Conservation (phyloP, 163 green algal genomes). For the Trebouxiophyceae sp. region DNA sequence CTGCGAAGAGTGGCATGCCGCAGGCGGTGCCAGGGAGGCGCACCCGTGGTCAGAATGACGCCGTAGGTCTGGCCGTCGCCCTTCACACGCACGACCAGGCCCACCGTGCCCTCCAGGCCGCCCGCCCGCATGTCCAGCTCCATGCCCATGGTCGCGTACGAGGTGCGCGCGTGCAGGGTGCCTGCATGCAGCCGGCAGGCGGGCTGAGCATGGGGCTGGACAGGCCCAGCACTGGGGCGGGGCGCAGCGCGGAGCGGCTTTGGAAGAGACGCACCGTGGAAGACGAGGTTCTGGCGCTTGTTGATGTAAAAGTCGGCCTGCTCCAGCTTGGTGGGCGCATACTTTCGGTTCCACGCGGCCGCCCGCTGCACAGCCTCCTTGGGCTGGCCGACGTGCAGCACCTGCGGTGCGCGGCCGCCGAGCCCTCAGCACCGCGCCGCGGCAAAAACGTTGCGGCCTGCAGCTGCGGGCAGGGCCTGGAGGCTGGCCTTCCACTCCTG, state of each 20-base stretch:
- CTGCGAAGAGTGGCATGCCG: background rate
- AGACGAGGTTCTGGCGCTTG: slow-evolving; percentile 57
- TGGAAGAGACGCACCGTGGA: slow-evolving; percentile 36
- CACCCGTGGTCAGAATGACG: slow-evolving; percentile 52
- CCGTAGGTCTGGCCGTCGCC: slow-evolving; percentile 80
- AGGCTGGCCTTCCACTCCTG: too few relatives aligned
- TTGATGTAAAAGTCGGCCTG: slow-evolving; percentile 30
- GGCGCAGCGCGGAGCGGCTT: background rate
- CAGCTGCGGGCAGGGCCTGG: too few relatives aligned
- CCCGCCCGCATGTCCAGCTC: background rate
- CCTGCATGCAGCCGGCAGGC: slow-evolving; percentile 23
- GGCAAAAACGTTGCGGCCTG: too few relatives aligned
- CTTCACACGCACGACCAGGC: slow-evolving; percentile 67
- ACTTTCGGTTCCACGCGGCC: background rate
- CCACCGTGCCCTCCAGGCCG: slow-evolving; percentile 46
- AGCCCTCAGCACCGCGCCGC: too few relatives aligned
- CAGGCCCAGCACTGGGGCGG: too few relatives aligned
- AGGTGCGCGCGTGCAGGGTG: slow-evolving; percentile 44
- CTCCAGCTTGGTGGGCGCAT: background rate
- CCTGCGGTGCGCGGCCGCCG: background rate
- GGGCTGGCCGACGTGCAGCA: slow-evolving; percentile 15
- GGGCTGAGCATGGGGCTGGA: background rate
- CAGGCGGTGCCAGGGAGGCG: too few relatives aligned
- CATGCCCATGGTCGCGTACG: slow-evolving; percentile 28
- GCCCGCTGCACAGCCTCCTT: background rate